phyloP scores from a whole-genome alignment of 768 basidiomycete genomes.

The Kwoniella europaea region DNA sequence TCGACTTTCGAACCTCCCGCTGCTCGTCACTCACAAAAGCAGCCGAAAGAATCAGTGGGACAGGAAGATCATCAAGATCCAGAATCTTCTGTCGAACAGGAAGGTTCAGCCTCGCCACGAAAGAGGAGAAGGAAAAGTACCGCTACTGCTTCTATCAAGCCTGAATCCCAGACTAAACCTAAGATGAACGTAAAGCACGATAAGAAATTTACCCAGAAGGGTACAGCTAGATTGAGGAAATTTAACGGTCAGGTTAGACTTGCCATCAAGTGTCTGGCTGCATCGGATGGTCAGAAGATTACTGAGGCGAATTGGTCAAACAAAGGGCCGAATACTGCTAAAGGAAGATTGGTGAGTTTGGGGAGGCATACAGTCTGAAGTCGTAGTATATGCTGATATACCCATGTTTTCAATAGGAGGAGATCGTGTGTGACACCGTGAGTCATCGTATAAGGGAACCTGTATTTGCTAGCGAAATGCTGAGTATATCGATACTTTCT shows the following conservation, averaged over 20 bases:
- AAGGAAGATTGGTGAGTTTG: slow-evolving; percentile 22
- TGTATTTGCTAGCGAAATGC: not conserved
- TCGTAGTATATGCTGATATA: not conserved
- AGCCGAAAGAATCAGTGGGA: too few species aligned
- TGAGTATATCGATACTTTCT: not conserved
- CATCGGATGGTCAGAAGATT: not conserved
- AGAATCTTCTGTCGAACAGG: not conserved
- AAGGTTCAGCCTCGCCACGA: not conserved
- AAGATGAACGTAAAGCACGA: not conserved
- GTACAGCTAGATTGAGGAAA: slow-evolving; percentile 18
- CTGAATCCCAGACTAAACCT: too few species aligned
- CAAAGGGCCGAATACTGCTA: slow-evolving; percentile 21
- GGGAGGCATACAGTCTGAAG: not conserved
- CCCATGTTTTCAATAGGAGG: slow-evolving; percentile 4
- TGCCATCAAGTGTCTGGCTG: slow-evolving; percentile 12
- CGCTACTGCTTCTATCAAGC: not conserved
- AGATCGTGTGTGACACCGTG: slow-evolving; percentile 25
- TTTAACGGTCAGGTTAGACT: slow-evolving; percentile 10
- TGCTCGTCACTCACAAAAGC: not conserved
- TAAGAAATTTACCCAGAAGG: slow-evolving; percentile 7
- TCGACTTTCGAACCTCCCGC: not conserved
- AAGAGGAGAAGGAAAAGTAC: not conserved
- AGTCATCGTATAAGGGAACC: not conserved
- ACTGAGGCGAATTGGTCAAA: slow-evolving; percentile 20
- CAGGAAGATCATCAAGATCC: not conserved